These are phyloP conservation scores for Dictyostelium brefeldianum DNA, from an alignment of 78 protist species.

Conservation along the genomic window DNA sequence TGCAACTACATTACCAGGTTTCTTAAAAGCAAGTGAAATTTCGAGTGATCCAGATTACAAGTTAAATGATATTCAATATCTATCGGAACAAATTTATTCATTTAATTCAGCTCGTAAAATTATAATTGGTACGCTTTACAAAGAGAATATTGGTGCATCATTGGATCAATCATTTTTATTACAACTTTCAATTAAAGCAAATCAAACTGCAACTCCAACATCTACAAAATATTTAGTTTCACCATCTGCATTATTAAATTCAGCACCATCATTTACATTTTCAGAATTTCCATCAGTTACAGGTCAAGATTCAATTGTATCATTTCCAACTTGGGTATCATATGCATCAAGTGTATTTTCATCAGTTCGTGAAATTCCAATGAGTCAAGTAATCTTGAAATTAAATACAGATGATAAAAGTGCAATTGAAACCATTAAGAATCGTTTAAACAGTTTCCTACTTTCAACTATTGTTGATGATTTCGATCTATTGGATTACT, in stretches of 20 bases:
- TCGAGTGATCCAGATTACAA: slow-evolving; percentile 34
- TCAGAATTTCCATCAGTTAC: slow-evolving; percentile 70
- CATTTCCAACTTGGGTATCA: slow-evolving; percentile 77
- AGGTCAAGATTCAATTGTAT: slow-evolving; percentile 82
- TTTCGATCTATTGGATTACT: slow-evolving; percentile 37
- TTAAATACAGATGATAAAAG: not conserved
- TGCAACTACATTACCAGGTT: slow-evolving; percentile 47
- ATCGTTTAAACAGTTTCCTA: not conserved
- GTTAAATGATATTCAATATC: not conserved
- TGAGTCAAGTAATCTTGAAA: slow-evolving; percentile 16
- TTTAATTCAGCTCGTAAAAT: not conserved
- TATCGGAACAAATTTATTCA: slow-evolving; percentile 39
- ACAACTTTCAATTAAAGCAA: not conserved
- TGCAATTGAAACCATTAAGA: not conserved
- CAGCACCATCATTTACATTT: slow-evolving; percentile 73
- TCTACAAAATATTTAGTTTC: slow-evolving; percentile 8
- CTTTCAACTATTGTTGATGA: not conserved
- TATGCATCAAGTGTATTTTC: not conserved
- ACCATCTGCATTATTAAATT: slow-evolving; percentile 79
- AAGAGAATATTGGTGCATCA: slow-evolving; percentile 9
- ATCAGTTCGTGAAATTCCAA: slow-evolving; percentile 59
- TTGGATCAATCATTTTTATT: slow-evolving; percentile 1
- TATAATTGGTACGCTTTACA: slow-evolving; percentile 35
- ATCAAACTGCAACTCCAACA: not conserved
- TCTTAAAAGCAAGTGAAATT: slow-evolving; percentile 9